Conservation (phyloP, 2,329 filamentous ascomycete genomes). For the Mollisia scopiformis region DNA sequence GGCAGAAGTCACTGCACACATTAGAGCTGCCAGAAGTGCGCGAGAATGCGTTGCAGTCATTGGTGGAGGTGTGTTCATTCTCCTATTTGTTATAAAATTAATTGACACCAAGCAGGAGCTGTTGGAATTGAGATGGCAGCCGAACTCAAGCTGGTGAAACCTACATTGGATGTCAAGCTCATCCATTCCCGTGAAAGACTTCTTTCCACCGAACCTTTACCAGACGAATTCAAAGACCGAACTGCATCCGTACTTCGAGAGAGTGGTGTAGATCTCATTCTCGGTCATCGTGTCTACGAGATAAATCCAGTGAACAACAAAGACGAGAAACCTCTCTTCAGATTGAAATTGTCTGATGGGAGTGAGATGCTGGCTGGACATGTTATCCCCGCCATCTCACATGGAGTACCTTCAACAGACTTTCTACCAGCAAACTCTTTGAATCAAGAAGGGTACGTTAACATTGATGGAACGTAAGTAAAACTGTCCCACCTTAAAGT, state of each 20-base stretch:
- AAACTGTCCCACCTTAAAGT: too few species aligned
- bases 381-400: conserved; percentile 72
- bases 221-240: conserved; percentile 68
- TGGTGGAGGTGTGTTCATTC: conserved; percentile 60
- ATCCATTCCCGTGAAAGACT: conserved; percentile 73
- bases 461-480: too few species aligned
- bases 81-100: neutral
- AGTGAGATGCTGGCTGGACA: conserved; percentile 61
- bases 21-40: conserved; percentile 55
- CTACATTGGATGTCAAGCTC: conserved; percentile 68
- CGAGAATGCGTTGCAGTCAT: conserved; percentile 68
- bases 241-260: conserved; percentile 61
- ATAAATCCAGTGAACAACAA: conserved; percentile 48
- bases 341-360: conserved; percentile 63
- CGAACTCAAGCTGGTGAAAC: conserved; percentile 71
- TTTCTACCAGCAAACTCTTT: conserved; percentile 63
- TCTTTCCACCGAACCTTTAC: conserved; percentile 73
- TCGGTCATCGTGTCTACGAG: conserved; percentile 60
- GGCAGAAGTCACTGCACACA: conserved; percentile 61
- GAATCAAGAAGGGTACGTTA: conserved; percentile 68
- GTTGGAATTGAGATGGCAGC: conserved; percentile 84
- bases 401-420: conserved; percentile 60
- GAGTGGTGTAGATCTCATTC: conserved; percentile 65
- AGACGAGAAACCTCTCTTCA: conserved; percentile 45
- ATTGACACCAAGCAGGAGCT: conserved; percentile 53